phyloP scores from a whole-genome alignment of 208 protist species.

The Crithidia expoeki region DNA sequence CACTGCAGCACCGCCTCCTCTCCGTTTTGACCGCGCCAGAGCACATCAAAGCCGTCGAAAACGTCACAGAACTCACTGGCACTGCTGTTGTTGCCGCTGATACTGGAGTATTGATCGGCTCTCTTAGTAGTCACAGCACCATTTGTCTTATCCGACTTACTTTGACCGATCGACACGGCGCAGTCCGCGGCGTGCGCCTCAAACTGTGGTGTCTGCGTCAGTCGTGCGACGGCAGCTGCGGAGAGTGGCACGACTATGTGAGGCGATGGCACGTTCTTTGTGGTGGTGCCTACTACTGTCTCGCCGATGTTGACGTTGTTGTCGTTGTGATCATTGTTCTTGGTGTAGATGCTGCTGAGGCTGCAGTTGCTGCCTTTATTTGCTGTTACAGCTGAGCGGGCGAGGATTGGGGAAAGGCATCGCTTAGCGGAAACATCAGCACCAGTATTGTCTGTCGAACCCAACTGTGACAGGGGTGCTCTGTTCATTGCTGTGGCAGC shows the following conservation, averaged over 20 bases:
- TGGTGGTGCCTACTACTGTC: neutral
- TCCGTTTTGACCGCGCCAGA: slow-evolving; percentile 46
- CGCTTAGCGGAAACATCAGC: neutral
- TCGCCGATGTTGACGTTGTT: neutral
- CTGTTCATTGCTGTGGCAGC: neutral
- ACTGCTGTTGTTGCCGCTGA: neutral
- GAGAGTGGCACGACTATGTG: slow-evolving; percentile 13
- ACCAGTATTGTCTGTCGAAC: neutral
- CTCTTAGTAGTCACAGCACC: neutral
- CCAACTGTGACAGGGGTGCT: neutral
- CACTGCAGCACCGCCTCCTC: slow-evolving; percentile 56
- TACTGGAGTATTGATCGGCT: too few relatives aligned
- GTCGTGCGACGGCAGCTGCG: slow-evolving; percentile 13
- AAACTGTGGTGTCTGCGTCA: slow-evolving; percentile 23
- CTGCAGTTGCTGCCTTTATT: neutral
- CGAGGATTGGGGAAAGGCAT: neutral
- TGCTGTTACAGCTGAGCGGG: neutral
- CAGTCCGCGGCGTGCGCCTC: slow-evolving; percentile 17
- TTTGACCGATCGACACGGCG: slow-evolving; percentile 3
- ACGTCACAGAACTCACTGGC: slow-evolving; percentile 5
- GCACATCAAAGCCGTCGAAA: slow-evolving; percentile 56
- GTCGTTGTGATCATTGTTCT: neutral
- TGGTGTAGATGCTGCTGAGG: neutral
- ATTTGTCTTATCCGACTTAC: neutral
- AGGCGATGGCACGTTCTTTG: neutral